Evolutionary conservation across 1,284 basidiomycete species (phyloP), one percentile per base, ranked within the genome.

Genomic region (Austroboletus novae-zelandiae): DNA sequence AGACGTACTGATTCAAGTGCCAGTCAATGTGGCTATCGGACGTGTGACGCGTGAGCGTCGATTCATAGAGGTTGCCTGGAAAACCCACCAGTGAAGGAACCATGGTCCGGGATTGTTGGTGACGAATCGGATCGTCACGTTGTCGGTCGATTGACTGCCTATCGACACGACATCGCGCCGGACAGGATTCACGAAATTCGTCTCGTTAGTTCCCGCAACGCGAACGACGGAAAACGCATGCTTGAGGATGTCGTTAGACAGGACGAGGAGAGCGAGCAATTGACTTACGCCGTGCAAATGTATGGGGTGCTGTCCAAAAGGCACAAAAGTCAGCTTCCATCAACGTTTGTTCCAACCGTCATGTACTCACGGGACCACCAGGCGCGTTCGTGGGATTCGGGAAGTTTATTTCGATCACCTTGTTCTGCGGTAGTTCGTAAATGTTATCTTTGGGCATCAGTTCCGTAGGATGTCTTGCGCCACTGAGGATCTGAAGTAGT

Each of bases 331-430:
- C 9, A 11, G 13, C 18, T 6, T 34, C 51, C 37, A 0, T 42
- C 35, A 34, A 34, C 32, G 11, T 11, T 13, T 6, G 15, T 13
- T 13, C 6, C 15, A 7, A 15, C 13, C 4, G 14, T 15, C 5
- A 4, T 11, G 6, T 20, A 50, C 72, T 56, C 43, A 76, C 72
- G 4, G 73, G 73, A 11, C 54, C 56, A 39, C 71, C 71, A 37
- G 58, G 51, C 5, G 66, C 56, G 2, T 1, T 4, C 4, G 7
- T 2, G 9, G 56, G 48, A 51, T 57, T 43, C 57, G 68, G 59
- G 60, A 66, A 55, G n/a, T 61, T 63, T 18, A 74, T 47, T 50
- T 74, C 73, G 14, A 75, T 57, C 13, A 60, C 58, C 34, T 64
- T 61, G 42, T 71, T 67, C 5, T 11, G 42, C 2, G 66, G 65